These are phyloP conservation scores for Antitrichia curtipendula DNA, from an alignment of 225 moss, liverwort and hornwort species.

Conservation along the genomic window DNA sequence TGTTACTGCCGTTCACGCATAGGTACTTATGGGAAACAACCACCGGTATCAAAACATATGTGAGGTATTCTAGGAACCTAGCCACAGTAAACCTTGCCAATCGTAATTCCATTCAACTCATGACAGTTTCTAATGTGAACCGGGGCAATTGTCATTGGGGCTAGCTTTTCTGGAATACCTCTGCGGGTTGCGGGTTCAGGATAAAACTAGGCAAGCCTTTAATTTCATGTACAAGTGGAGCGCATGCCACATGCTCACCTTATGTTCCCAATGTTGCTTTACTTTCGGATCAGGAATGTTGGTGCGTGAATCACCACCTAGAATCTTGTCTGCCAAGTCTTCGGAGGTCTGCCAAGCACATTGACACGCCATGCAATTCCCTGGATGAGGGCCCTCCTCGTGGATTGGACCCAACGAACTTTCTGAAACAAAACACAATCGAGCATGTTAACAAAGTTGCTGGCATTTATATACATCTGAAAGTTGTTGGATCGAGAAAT, in stretches of 20 bases:
- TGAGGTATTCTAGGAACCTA: background rate
- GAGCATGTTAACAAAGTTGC: background rate
- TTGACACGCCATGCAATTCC: slow-evolving; percentile 65
- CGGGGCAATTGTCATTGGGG: background rate
- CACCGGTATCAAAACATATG: background rate
- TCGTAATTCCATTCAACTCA: background rate
- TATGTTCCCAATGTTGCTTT: slow-evolving; percentile 1
- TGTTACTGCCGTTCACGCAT: background rate
- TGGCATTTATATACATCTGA: background rate
- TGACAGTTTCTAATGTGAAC: background rate
- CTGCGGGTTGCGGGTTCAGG: too few species aligned
- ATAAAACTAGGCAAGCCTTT: too few species aligned
- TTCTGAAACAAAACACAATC: slow-evolving; percentile 2
- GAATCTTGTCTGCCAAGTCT: slow-evolving; percentile 23
- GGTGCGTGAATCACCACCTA: slow-evolving; percentile 19
- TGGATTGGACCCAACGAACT: slow-evolving; percentile 19
- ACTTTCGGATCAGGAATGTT: background rate
- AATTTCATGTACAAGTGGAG: background rate
- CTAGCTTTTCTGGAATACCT: background rate
- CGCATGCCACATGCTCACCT: background rate
- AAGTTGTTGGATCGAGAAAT: background rate
- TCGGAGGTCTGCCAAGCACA: slow-evolving; percentile 58
- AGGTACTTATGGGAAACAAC: background rate
- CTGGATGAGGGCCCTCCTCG: slow-evolving; percentile 47
- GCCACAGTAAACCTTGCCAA: background rate